phyloP scores from a whole-genome alignment of 352 stramenopile genomes.

The Globisporangium orthogonon region DNA sequence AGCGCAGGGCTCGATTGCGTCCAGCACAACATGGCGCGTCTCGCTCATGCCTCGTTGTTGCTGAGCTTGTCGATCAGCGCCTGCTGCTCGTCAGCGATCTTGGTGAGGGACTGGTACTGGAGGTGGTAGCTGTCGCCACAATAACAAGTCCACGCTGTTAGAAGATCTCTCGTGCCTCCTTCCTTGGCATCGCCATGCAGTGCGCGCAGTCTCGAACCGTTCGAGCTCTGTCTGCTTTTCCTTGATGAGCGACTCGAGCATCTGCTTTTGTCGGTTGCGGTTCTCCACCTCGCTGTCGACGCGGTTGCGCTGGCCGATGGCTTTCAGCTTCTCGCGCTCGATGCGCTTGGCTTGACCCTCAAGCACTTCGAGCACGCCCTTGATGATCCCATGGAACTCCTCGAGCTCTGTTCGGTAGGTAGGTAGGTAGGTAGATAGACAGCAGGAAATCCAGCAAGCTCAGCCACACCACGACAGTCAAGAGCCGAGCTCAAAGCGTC shows the following conservation, averaged over 20 bases:
- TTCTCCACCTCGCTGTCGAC: slow-evolving; percentile 82
- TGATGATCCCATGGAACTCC: slow-evolving; percentile 80
- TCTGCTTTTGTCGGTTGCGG: slow-evolving; percentile 73
- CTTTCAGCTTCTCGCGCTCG: slow-evolving; percentile 79
- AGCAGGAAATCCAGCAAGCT: background rate
- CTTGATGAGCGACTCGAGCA: slow-evolving; percentile 74
- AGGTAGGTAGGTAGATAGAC: background rate
- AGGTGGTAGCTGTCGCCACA: slow-evolving; percentile 52
- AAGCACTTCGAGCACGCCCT: slow-evolving; percentile 73
- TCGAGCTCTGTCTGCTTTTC: slow-evolving; percentile 81
- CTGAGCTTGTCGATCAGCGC: slow-evolving; percentile 82
- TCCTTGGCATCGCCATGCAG: background rate
- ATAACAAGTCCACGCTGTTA: background rate
- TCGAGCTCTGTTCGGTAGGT: slow-evolving; percentile 40
- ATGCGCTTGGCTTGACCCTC: slow-evolving; percentile 74
- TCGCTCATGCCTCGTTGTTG: slow-evolving; percentile 74
- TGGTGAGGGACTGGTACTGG: slow-evolving; percentile 67
- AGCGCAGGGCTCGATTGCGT: background rate
- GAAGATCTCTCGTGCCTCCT: background rate
- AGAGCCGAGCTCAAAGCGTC: background rate
- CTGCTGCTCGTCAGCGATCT: slow-evolving; percentile 79
- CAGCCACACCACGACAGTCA: background rate
- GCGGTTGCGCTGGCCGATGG: slow-evolving; percentile 74
- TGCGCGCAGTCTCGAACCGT: slow-evolving; percentile 23
- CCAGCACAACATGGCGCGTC: background rate